Evolutionary conservation across 2,329 filamentous ascomycete genomes (phyloP), one percentile per base, ranked within the genome.

Genomic region (Ascochyta lentis): DNA sequence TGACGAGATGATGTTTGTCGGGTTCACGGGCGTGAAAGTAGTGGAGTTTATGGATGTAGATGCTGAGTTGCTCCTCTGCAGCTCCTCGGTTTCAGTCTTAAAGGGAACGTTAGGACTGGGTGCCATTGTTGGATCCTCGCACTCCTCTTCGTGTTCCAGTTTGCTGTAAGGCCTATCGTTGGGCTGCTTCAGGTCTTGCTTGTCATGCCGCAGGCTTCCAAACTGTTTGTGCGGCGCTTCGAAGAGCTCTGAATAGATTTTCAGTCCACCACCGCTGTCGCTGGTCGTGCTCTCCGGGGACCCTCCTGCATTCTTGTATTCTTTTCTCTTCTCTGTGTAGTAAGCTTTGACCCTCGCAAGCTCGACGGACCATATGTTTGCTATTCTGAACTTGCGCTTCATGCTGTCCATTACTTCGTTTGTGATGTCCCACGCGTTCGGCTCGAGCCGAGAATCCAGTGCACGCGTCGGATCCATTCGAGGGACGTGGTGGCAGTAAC

Each of bases 401-500:
- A 65, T 63, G 33, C 57, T 56, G 8, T 53, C 44, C 29, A 68
- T 45, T 15, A 65, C 60, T 3, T 60, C 40, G 22, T 61, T 63
- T 2, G 63, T 57, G 13, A 63, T 51, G 16, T 66, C 58, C 54
- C 63, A 63, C 13, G 59, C 64, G 49, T 55, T 61, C 1, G 59
- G 58, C 33, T 62, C 45, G 10, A 53, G 34, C 27, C 56, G 55
- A 5, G 61, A 61, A 23, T 59, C 54, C 64, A 90, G 83, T 66
- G 84, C 82, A 3, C 78, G 75, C 10, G 83, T 76, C 1, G 78
- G 78, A 63, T 91, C 89, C 86, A 91, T 90, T 54, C 84, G 82
- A 0, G 86, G 86, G 53, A 91, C 91, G 65, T 87, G 84, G 40
- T 81, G 79, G 10, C 84, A 85, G 68, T 91, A 91, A 2, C 89